Evolutionary conservation across 371 early-diverging fungal genomes (phyloP).

Genomic region (Mortierella sp.): DNA sequence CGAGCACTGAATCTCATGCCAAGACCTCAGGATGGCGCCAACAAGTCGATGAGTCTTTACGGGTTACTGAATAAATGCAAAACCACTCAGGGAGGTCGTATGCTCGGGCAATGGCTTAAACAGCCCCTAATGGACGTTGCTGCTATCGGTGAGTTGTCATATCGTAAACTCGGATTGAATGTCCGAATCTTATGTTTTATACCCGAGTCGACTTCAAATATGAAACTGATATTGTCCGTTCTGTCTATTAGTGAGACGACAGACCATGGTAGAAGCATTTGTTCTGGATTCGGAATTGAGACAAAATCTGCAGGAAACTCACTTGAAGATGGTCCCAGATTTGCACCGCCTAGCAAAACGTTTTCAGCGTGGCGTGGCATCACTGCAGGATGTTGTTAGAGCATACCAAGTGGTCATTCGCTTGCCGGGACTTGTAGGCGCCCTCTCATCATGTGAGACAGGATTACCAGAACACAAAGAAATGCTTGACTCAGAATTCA

Average conservation of each 20-base stretch:
- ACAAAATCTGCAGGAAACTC: conserved; percentile 78
- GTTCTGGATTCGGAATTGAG: conserved; percentile 76
- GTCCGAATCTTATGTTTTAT: too few species aligned
- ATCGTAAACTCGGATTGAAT: neutral
- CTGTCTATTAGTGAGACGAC: conserved; percentile 69
- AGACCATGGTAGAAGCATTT: conserved; percentile 85
- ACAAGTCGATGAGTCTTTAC: conserved; percentile 85
- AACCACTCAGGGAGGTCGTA: conserved; percentile 91
- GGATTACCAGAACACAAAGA: conserved; percentile 59
- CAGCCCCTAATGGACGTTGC: conserved; percentile 87
- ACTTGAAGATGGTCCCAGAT: conserved; percentile 89
- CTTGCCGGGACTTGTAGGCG: conserved; percentile 75
- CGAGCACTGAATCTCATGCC: conserved; percentile 91
- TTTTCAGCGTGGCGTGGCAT: conserved; percentile 85
- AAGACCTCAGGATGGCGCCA: conserved; percentile 78
- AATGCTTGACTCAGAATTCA: conserved; percentile 64
- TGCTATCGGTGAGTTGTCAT: conserved; percentile 72
- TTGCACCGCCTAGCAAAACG: conserved; percentile 87
- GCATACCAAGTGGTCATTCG: conserved; percentile 90
- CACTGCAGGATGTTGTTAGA: conserved; percentile 91
- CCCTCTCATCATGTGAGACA: conserved; percentile 62
- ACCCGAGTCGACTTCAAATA: too few species aligned
- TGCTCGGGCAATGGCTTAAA: conserved; percentile 94
- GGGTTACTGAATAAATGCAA: conserved; percentile 92
- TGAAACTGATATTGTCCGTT: too few species aligned